These are phyloP conservation scores for Ophiostoma quercus DNA, from an alignment of 2,329 filamentous ascomycete genomes.

Conservation along the genomic window DNA sequence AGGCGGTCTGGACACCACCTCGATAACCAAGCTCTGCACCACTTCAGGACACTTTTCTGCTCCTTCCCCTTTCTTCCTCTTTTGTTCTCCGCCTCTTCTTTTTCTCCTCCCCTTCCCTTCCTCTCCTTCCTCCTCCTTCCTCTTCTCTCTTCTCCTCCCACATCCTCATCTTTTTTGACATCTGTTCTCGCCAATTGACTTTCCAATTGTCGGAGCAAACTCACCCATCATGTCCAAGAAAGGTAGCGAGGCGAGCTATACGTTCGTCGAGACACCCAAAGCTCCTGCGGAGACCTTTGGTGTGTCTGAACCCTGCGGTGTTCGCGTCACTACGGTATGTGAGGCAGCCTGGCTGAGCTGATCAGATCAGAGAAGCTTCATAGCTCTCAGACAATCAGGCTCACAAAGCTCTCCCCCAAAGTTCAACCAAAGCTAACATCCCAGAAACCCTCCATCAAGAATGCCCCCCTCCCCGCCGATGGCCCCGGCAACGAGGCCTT, in stretches of 20 bases:
- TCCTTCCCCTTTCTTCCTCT: conserved; percentile 2
- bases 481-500: conserved; percentile 78
- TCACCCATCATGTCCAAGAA: conserved; percentile 45
- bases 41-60: conserved; percentile 1
- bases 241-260: conserved; percentile 53
- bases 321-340: conserved; percentile 50
- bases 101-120: not conserved
- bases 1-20: conserved; percentile 7
- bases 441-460: conserved; percentile 84
- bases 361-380: not conserved
- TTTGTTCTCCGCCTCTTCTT: not conserved
- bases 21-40: conserved; percentile 5
- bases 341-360: not conserved
- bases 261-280: conserved; percentile 58
- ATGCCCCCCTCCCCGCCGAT: conserved; percentile 89
- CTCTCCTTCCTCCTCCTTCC: conserved; percentile 4
- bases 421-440: conserved; percentile 22
- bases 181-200: conserved; percentile 21
- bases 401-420: not conserved
- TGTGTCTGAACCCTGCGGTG: conserved; percentile 51
- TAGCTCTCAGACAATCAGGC: no score
- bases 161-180: not conserved
- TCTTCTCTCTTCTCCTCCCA: not conserved
- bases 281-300: conserved; percentile 46
- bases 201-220: conserved; percentile 22